Evolutionary conservation across 306 rosid species (phyloP), one percentile per base, ranked within the genome.

Genomic region (Casuarina cunninghamiana): DNA sequence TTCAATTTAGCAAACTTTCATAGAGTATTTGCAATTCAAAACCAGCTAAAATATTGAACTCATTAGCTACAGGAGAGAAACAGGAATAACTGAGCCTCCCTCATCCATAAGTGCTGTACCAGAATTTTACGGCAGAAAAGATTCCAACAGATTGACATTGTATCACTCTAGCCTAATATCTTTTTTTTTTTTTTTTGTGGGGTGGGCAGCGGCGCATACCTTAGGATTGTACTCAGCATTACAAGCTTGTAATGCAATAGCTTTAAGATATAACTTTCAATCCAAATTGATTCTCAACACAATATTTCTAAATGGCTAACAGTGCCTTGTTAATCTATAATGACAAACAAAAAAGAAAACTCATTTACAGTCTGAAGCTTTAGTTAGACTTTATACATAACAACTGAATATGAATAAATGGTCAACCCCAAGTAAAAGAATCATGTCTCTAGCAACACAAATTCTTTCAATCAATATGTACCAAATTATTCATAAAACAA

Each of bases 141-240:
- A 16, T 41, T 66, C 49, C 48, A 21, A 58, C 6, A 19, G 10
- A 21, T 19, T 58, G 65, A n/a, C 39, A 58, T 46, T 12, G 8
- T 46, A 66, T 21, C 13, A 66, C 42, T 16, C 6, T 15, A 12
- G 16, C 42, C 26, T 13, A 17, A 39, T 21, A 21, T 21, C 26
- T 21, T 21, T 21, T 21, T 21, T 21, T 21, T 21, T 21, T 21
- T 21, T 21, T 42, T 66, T 66, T 13, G 42, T 13, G 21, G 37
- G 19, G 62, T 6, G 37, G 7, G 37, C 60, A 55, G 11, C 38
- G 42, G 66, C 51, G 81, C 91, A 66, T 87, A 85, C 98, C 93
- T 91, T 95, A 74, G 99, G 99, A 86, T 93, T 95, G 89, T 95
- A 95, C 85, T 95, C 97, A 21, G 99, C 97, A 83, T 93, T 95